Percentiles rank a stretch among this genome's conserved stretches.
These are phyloP conservation scores for Colletotrichum coccodes DNA, from an alignment of 2,329 filamentous ascomycete genomes.

Conservation along the genomic window DNA sequence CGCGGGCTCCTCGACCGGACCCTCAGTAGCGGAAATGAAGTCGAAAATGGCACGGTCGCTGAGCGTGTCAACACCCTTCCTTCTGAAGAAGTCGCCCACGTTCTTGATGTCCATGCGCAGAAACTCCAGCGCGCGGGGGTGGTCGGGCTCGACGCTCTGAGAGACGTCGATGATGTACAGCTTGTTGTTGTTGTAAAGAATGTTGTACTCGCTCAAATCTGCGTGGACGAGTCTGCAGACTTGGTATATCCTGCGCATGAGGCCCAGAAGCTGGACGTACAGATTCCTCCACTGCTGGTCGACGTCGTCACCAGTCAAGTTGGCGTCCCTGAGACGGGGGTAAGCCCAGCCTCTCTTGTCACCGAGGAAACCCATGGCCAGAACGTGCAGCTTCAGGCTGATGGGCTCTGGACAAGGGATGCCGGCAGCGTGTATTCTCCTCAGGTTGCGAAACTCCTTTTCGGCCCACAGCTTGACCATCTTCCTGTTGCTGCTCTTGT, in stretches of 20 bases:
- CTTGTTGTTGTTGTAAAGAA: constrained; percentile 84
- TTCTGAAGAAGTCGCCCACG: constrained; percentile 89
- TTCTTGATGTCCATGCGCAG: constrained; percentile 99
- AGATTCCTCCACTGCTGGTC: constrained; percentile 80
- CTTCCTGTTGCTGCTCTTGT: constrained; percentile 92
- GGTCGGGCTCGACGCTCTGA: constrained; percentile 96
- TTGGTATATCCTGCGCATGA: constrained; percentile 95
- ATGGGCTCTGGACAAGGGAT: constrained; percentile 93
- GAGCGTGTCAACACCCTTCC: constrained; percentile 84
- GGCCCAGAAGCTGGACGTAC: constrained; percentile 84
- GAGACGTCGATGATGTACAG: constrained; percentile 98
- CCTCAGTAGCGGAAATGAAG: constrained; percentile 77
- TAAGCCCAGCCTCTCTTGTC: constrained; percentile 88
- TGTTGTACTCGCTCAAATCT: constrained; percentile 98
- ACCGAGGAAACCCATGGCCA: constrained; percentile 94
- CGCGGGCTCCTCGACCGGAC: constrained; percentile 67
- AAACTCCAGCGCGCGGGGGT: constrained; percentile 92
- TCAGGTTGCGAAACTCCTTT: constrained; percentile 96
- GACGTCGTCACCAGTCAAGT: constrained; percentile 73
- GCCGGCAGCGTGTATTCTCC: constrained; percentile 82
- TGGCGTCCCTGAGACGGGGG: constrained; percentile 88
- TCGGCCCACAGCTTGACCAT: constrained; percentile 99
- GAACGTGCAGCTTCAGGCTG: constrained; percentile 89
- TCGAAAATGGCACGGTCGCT: constrained; percentile 83
- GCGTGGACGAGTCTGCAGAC: constrained; percentile 92